Evolutionary conservation across 176 grass and related monocot species (phyloP).

Genomic region (Saccharum officinarum): DNA sequence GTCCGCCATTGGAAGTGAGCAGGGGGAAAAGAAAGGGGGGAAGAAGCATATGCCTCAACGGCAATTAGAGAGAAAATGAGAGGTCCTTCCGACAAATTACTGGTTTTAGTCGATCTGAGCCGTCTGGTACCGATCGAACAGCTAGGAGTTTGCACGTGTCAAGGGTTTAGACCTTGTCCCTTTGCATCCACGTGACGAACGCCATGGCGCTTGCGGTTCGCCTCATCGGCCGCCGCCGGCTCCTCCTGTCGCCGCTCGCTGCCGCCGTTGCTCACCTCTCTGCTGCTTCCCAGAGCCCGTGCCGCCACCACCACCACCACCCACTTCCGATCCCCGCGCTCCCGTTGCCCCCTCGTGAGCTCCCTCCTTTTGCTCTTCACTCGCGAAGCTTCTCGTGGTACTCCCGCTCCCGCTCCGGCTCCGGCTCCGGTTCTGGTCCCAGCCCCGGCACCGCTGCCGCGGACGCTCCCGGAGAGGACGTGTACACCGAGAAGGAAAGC

Average conservation of each 20-base stretch:
- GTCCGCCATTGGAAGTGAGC: too few species aligned
- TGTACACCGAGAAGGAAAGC: background rate
- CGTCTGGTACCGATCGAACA: background rate
- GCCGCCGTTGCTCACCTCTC: constrained; percentile 11
- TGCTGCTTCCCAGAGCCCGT: background rate
- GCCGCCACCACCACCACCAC: background rate
- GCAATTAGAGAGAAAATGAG: background rate
- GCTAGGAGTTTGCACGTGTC: background rate
- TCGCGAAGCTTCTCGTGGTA: constrained; percentile 65
- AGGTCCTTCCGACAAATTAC: background rate
- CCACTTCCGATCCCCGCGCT: background rate
- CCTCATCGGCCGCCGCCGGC: constrained; percentile 41
- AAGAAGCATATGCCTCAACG: background rate
- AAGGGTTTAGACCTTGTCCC: background rate
- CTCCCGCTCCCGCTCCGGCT: constrained; percentile 27
- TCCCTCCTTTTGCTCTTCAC: constrained; percentile 28
- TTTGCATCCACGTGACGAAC: background rate
- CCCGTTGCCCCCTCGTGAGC: background rate
- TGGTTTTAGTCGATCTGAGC: background rate
- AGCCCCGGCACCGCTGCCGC: background rate
- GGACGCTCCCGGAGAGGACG: background rate
- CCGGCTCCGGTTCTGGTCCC: background rate
- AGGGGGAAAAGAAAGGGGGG: too few species aligned
- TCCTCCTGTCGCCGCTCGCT: constrained; percentile 17
- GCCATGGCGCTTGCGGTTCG: constrained; percentile 44